phyloP scores from a whole-genome alignment of 2,329 filamentous ascomycete species.

The Diaporthe australafricana region DNA sequence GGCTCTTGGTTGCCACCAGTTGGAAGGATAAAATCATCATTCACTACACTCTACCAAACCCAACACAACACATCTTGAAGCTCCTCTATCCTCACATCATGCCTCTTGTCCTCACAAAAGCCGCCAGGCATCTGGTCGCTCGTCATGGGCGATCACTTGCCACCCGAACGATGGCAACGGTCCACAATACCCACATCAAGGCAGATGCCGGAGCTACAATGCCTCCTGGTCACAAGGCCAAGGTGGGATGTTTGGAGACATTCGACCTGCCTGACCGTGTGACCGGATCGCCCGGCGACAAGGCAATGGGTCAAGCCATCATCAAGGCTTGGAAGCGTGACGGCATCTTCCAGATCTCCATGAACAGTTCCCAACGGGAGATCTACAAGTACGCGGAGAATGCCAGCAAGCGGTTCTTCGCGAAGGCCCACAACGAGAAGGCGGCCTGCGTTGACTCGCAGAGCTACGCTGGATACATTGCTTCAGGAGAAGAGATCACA shows the following conservation, averaged over 20 bases:
- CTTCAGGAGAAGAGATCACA: constrained; percentile 61
- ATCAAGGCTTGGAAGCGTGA: constrained; percentile 56
- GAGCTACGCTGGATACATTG: constrained; percentile 62
- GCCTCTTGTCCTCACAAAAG: constrained; percentile 15
- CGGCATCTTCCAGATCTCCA: constrained; percentile 60
- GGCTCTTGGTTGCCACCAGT: not conserved
- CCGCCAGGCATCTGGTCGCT: not conserved
- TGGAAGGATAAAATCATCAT: not conserved
- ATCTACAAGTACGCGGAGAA: constrained; percentile 51
- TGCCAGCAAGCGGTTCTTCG: constrained; percentile 55
- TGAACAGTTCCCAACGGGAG: constrained; percentile 48
- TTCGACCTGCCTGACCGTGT: constrained; percentile 55
- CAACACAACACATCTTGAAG: not conserved
- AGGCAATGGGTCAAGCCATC: constrained; percentile 52
- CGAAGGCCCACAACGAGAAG: constrained; percentile 50
- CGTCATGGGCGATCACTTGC: constrained; percentile 8
- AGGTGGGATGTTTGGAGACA: constrained; percentile 51
- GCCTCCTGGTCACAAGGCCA: constrained; percentile 46
- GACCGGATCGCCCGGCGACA: constrained; percentile 48
- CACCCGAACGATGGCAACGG: constrained; percentile 16
- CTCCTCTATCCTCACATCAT: constrained; percentile 8
- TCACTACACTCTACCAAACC: not conserved
- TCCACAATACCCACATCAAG: not conserved
- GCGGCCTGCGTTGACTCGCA: constrained; percentile 55
- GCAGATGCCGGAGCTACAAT: constrained; percentile 38